Conservation (phyloP, 2,329 filamentous ascomycete species). For the Colletotrichum siamense region DNA sequence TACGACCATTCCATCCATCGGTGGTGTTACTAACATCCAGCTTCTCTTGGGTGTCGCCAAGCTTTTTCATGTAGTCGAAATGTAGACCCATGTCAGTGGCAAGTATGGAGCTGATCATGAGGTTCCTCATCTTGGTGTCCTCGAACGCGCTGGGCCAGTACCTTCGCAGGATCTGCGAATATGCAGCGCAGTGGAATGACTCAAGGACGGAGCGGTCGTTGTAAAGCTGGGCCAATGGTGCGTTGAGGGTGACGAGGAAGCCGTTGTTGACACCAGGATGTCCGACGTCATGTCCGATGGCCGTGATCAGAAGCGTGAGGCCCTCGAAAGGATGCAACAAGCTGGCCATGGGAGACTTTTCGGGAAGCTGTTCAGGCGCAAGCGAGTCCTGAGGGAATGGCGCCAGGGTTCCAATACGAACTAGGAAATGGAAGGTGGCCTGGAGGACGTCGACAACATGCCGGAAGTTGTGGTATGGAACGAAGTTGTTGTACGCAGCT, state of each 20-base stretch:
- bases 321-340: constrained; percentile 88
- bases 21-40: constrained; percentile 70
- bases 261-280: constrained; percentile 98
- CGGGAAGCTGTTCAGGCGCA: constrained; percentile 28
- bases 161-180: constrained; percentile 90
- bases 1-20: constrained; percentile 79
- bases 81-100: constrained; percentile 98
- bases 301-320: constrained; percentile 87
- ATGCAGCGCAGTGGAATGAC: constrained; percentile 96
- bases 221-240: constrained; percentile 92
- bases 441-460: constrained; percentile 97
- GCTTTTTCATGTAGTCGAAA: constrained; percentile 93
- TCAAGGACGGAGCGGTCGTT: constrained; percentile 97
- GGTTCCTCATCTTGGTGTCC: constrained; percentile 78
- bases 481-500: constrained; percentile 94
- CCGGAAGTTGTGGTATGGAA: constrained; percentile 97
- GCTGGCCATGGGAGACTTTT: constrained; percentile 71
- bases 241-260: constrained; percentile 89
- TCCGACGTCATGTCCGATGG: constrained; percentile 97
- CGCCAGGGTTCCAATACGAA: constrained; percentile 78
- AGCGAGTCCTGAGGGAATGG: constrained; percentile 57
- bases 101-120: constrained; percentile 97
- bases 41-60: constrained; percentile 82
- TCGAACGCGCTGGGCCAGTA: constrained; percentile 89
- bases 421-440: constrained; percentile 88